Conservation (phyloP, 768 basidiomycete genomes). For the Exidia glandulosa region DNA sequence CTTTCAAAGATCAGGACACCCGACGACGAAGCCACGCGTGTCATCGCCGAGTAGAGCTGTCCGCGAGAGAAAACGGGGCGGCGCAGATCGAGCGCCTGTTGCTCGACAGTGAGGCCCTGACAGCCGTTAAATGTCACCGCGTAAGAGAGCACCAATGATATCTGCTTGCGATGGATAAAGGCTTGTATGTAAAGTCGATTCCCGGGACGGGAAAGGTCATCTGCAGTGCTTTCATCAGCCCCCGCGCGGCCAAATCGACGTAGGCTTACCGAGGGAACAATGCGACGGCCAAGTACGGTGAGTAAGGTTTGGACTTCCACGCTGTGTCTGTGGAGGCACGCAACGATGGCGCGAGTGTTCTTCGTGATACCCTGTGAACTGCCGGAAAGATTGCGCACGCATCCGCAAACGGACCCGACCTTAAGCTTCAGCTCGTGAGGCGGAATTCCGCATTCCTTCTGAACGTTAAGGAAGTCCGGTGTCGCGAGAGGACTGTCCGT, state of each 20-base stretch:
- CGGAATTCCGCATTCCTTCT: background rate
- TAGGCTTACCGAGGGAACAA: no score
- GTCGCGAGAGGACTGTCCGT: background rate
- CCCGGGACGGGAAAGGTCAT: no score
- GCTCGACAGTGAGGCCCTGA: constrained; percentile 8
- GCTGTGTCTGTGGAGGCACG: background rate
- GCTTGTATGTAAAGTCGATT: constrained; percentile 12
- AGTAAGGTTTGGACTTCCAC: no score
- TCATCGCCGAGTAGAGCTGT: constrained; percentile 9
- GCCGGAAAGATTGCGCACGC: background rate
- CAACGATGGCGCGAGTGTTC: background rate
- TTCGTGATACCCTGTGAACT: background rate
- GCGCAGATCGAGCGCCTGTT: constrained; percentile 2
- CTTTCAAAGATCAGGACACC: no score
- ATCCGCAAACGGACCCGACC: background rate
- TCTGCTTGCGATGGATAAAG: constrained; percentile 3
- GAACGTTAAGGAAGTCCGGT: background rate
- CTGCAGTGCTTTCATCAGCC: no score
- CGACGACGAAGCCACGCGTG: no score
- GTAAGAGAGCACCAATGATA: constrained; percentile 7
- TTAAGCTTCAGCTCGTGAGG: background rate
- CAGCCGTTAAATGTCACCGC: constrained; percentile 10
- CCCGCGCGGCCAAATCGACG: no score
- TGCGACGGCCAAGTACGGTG: no score
- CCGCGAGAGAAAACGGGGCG: constrained; percentile 7